A percentile compares a stretch with the other conserved stretches of the same genome.
Conservation (phyloP, 768 basidiomycete genomes). For the Rhizopogon vulgaris region DNA sequence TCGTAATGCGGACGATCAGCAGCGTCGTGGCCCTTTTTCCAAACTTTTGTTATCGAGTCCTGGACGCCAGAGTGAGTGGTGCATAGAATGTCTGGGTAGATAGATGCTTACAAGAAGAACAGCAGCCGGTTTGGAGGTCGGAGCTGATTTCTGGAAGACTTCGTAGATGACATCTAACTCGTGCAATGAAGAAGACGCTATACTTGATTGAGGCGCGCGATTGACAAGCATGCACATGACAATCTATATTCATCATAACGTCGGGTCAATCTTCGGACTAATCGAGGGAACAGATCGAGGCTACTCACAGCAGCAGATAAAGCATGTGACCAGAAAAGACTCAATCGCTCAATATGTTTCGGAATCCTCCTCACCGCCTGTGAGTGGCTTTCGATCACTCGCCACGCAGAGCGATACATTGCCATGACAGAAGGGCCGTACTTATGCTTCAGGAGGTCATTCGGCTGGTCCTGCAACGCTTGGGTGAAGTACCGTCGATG, state of each 20-base stretch:
- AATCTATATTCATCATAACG: conserved; percentile 33
- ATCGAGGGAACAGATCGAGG: background rate
- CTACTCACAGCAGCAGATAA: conserved; percentile 57
- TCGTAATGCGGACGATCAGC: conserved; percentile 24
- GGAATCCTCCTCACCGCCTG: conserved; percentile 37
- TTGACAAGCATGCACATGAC: conserved; percentile 53
- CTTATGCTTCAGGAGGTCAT: conserved; percentile 52
- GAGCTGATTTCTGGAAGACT: conserved; percentile 43
- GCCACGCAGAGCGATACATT: conserved; percentile 66
- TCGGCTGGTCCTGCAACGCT: conserved; percentile 53
- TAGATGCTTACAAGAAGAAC: conserved; percentile 35
- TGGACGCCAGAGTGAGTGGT: conserved; percentile 10
- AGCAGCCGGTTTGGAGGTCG: conserved; percentile 38
- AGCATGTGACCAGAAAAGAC: conserved; percentile 59
- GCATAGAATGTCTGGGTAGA: background rate
- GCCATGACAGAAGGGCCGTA: conserved; percentile 69
- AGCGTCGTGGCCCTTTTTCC: conserved; percentile 38
- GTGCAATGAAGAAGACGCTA: conserved; percentile 40
- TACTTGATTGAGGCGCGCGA: conserved; percentile 40
- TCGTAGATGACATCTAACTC: conserved; percentile 40
- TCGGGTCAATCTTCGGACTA: background rate
- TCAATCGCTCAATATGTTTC: conserved; percentile 38
- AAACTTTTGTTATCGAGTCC: conserved; percentile 36
- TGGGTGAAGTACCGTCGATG: conserved; percentile 66
- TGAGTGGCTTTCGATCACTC: conserved; percentile 46